Conservation (phyloP, 768 basidiomycete species). For the Lyophyllum atratum region DNA sequence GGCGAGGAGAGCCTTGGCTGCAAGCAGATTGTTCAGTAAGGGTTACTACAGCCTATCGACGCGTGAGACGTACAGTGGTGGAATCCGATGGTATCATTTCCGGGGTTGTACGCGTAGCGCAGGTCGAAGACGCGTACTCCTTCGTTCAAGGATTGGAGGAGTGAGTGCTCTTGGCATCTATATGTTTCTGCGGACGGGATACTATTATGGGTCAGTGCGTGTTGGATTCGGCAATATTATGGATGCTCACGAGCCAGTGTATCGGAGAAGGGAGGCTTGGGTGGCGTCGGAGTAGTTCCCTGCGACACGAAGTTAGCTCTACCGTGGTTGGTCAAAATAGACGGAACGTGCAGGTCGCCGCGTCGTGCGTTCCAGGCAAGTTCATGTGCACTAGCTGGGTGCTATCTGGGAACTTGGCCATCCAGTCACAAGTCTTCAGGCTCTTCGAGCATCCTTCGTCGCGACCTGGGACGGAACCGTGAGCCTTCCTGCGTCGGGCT, state of each 20-base stretch:
- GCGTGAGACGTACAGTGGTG: constrained; percentile 38
- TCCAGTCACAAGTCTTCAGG: constrained; percentile 44
- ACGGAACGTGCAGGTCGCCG: constrained; percentile 40
- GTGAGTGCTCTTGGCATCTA: constrained; percentile 48
- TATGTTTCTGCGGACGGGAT: constrained; percentile 34
- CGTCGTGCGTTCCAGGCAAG: constrained; percentile 55
- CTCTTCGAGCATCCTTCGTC: constrained; percentile 35
- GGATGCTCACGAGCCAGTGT: constrained; percentile 42
- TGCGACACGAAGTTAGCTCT: constrained; percentile 13
- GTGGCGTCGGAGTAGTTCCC: constrained; percentile 47
- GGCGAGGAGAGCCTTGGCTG: constrained; percentile 42
- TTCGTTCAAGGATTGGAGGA: constrained; percentile 46
- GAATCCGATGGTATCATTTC: constrained; percentile 51
- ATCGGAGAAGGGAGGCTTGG: constrained; percentile 41
- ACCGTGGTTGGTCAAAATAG: too few species aligned
- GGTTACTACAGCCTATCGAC: neutral
- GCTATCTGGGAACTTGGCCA: constrained; percentile 43
- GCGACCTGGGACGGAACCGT: constrained; percentile 24
- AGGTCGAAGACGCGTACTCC: constrained; percentile 54
- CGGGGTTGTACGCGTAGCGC: constrained; percentile 50
- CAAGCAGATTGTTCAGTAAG: neutral
- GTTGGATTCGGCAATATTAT: neutral
- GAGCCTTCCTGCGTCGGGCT: neutral
- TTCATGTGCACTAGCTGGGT: constrained; percentile 50
- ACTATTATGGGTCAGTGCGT: constrained; percentile 13